Evolutionary conservation across 768 basidiomycete genomes (phyloP), one percentile per base, ranked within the genome.

Genomic region (Naganishia friedmannii): DNA sequence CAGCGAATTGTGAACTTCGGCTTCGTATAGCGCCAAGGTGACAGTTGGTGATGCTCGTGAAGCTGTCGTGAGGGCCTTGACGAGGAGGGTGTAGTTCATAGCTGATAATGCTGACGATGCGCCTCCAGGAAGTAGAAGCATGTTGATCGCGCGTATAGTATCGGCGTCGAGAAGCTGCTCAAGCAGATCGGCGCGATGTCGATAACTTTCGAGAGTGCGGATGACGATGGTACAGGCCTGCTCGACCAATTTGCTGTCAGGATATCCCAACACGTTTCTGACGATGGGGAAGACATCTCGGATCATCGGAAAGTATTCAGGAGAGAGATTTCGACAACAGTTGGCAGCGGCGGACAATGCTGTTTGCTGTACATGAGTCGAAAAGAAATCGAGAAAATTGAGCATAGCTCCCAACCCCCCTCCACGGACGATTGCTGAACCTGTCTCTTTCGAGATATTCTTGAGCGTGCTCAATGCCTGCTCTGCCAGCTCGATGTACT

Each of bases 371-470:
- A 97, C 94, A 34, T 93, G 91, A 75, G 94, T 97, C 19, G 92
- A 93, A 83, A 98, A 98, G 83, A 99, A 99, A 83, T 98, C 95
- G 75, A 99, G 88, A 82, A 91, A 97, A 79, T 91, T 93, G 75
- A 98, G 87, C 46, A 98, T 84, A 31, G 95, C 94, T 12, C 90
- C 87, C 23, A 99, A 85, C 31, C 96, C 96, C 65, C 93, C 93
- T 83, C 97, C 96, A 67, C 93, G 89, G 28, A 96, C 93, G 74
- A 99, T 96, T 19, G 93, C 88, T 73, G 90, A 90, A 0, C 96
- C 94, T 74, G 93, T 94, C 81, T 98, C 96, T 79, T 95, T 93
- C 3, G 95, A 95, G 42, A 99, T 94, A 83, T 99, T 99, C 83
- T 97, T 92, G 84, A 96, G 84, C 1, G 65, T 66, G 29, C 53